Conservation (phyloP, 495 filamentous ascomycete species). For the Penicillium arizonense region DNA sequence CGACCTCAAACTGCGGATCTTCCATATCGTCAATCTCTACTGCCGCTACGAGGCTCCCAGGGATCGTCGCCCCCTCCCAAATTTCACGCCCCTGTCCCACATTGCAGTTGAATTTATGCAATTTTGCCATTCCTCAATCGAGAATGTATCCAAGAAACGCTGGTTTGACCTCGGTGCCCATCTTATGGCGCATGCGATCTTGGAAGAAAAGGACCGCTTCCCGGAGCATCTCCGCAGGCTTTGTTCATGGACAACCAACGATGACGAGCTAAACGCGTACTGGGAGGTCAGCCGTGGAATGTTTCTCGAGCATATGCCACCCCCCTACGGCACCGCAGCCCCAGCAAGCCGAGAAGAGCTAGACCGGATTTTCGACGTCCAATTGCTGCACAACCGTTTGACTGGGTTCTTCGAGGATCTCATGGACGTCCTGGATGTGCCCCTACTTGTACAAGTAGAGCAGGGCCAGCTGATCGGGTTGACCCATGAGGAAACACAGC, state of each 20-base stretch:
- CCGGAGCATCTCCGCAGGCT: constrained; percentile 20
- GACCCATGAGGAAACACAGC: constrained; percentile 32
- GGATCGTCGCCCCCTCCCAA: not conserved
- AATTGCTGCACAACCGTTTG: not conserved
- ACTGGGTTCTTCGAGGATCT: constrained; percentile 28
- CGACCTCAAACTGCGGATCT: constrained; percentile 25
- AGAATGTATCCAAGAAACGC: constrained; percentile 15
- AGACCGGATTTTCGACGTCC: constrained; percentile 4
- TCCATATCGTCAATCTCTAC: constrained; percentile 18
- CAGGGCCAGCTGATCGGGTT: constrained; percentile 36
- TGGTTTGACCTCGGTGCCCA: constrained; percentile 47
- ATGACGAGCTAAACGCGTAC: not conserved
- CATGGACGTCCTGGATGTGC: constrained; percentile 34
- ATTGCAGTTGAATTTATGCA: constrained; percentile 48
- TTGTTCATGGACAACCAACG: constrained; percentile 26
- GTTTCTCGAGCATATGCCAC: constrained; percentile 15
- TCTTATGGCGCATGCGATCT: constrained; percentile 49
- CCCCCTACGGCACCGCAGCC: constrained; percentile 3
- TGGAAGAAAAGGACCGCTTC: constrained; percentile 41
- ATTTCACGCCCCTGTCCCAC: constrained; percentile 30
- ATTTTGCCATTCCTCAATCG: constrained; percentile 37
- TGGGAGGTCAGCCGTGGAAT: constrained; percentile 13
- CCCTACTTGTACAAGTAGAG: constrained; percentile 47
- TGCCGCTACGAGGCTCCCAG: constrained; percentile 4
- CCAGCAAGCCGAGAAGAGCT: constrained; percentile 6